Base-by-base conservation (phyloP, 352 stramenopile genomes). In the Phytophthora sp. region DNA sequence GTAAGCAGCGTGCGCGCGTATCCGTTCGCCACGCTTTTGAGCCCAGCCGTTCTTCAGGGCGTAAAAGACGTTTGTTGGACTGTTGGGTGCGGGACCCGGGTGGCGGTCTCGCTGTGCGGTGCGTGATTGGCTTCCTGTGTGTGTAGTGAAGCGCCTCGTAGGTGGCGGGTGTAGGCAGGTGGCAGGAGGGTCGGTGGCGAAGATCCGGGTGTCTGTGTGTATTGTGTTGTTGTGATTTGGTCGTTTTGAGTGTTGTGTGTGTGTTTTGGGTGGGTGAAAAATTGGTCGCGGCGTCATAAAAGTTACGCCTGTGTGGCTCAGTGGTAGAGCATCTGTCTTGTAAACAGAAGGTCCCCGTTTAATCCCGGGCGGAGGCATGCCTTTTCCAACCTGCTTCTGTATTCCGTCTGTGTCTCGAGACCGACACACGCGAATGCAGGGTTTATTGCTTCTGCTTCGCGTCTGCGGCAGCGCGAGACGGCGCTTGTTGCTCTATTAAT, bases 261-360 rank as follows among this genome's bases (percentile, higher is more conserved):
- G 32, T 7, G 32, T 21, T 39, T 39, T 39, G 13, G 18, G 32
- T 12, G 13, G 13, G 15, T 39, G 32, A 39, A 39, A 39, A 39
- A n/a, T 8, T n/a, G 32, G 32, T 39, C 11, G 13, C 20, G 11
- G 32, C n/a, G 5, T 20, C 13, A n/a, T 6, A 35, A 45, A 57
- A 50, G 20, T 35, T 48, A 53, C 31, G 65, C 65, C 65, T 73
- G 44, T 61, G 63, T 72, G 63, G 63, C 55, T 72, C 52, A 72
- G 63, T 72, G 63, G 63, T 67, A 72, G 63, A 67, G 64, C 64
- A 72, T 68, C 57, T 72, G 64, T 67, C 64, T 72, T 72, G 64
- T 72, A 72, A 68, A 67, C 57, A 72, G 64, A 72, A 72, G 64
- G 64, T 72, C 57, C 63, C 64, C 64, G 64, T 68, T 72, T 57